A percentile compares a stretch with the other conserved stretches of the same genome.
Evolutionary conservation across 371 early-diverging fungal species (phyloP).

Genomic region (Massospora cicadina): DNA sequence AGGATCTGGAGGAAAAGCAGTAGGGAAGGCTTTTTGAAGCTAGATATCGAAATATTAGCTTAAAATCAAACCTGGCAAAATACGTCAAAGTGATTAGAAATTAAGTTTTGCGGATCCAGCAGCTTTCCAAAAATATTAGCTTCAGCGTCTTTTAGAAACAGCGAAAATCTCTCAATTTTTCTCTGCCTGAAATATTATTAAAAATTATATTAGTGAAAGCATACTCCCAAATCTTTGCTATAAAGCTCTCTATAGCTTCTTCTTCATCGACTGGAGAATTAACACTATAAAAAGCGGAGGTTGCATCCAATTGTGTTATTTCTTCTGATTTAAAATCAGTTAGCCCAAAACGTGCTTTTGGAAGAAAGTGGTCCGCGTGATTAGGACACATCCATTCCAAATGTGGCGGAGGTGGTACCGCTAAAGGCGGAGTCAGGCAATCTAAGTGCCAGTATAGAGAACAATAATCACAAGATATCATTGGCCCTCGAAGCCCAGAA

Average conservation of each 20-base stretch:
- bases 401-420: slow-evolving; percentile 32
- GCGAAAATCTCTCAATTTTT: background rate
- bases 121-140: background rate
- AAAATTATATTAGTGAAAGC: background rate
- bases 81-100: background rate
- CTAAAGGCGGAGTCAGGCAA: slow-evolving; percentile 57
- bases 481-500: slow-evolving; percentile 14
- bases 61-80: background rate
- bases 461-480: slow-evolving; percentile 73
- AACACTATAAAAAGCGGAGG: no score
- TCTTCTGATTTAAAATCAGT: background rate
- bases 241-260: background rate
- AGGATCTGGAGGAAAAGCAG: background rate
- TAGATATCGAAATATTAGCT: no score
- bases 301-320: background rate
- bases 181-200: background rate
- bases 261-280: background rate
- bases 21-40: background rate
- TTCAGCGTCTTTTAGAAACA: background rate
- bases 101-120: background rate
- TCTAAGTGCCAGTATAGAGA: slow-evolving; percentile 69
- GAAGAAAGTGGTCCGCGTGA: slow-evolving; percentile 48
- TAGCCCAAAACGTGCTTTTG: background rate
- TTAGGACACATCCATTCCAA: slow-evolving; percentile 77
- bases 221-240: background rate